Evolutionary conservation across 2,329 filamentous ascomycete species (phyloP).

Genomic region (Colletotrichum euphorbiae): DNA sequence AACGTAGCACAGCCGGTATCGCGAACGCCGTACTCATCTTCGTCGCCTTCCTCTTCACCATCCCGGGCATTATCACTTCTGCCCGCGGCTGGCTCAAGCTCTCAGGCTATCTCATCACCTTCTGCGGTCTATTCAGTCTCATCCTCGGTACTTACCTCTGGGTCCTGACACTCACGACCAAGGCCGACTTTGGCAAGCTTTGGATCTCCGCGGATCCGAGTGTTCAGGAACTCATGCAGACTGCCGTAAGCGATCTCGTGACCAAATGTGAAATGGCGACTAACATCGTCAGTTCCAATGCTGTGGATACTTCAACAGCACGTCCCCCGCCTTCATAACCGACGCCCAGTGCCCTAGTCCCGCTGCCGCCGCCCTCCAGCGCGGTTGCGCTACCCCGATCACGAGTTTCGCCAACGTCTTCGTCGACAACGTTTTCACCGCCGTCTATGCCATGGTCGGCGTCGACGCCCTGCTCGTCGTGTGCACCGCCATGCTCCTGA

Average conservation of each 20-base stretch:
- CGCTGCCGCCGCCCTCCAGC: conserved; percentile 75
- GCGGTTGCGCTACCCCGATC: conserved; percentile 77
- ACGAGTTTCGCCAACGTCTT: conserved; percentile 76
- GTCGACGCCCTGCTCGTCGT: conserved; percentile 77
- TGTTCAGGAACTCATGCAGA: conserved; percentile 77
- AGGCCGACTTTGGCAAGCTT: conserved; percentile 69
- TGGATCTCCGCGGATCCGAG: conserved; percentile 69
- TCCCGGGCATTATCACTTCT: conserved; percentile 78
- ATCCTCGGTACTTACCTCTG: conserved; percentile 75
- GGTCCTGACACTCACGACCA: conserved; percentile 78
- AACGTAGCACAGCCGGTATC: conserved; percentile 68
- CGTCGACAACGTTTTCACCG: conserved; percentile 82
- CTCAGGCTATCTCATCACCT: conserved; percentile 72
- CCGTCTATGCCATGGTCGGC: conserved; percentile 81
- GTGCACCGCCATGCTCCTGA: conserved; percentile 79
- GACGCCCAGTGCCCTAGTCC: conserved; percentile 76
- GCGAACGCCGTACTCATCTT: conserved; percentile 80
- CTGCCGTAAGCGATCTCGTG: conserved; percentile 62
- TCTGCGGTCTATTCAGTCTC: conserved; percentile 73
- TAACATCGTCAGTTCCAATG: conserved; percentile 73
- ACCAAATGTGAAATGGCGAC: conserved; percentile 34
- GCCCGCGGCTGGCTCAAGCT: conserved; percentile 77
- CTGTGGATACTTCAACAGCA: conserved; percentile 83
- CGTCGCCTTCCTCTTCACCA: conserved; percentile 73
- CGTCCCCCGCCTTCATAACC: conserved; percentile 76